Evolutionary conservation across 1,139 yeast genomes (phyloP).

Genomic region (Keqinozyma sinolaborantium): DNA sequence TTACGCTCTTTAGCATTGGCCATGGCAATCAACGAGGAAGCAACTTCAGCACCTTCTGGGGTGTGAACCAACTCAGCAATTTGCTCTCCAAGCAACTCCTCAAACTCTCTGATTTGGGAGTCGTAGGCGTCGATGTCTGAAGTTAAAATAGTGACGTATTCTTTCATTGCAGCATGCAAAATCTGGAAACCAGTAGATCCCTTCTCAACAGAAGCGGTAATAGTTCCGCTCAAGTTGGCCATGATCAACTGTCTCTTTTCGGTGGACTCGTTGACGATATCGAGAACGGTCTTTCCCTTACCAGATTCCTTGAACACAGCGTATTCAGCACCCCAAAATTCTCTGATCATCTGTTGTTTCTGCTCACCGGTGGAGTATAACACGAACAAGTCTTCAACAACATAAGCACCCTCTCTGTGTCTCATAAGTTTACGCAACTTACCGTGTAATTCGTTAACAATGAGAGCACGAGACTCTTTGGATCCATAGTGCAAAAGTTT

Average conservation of each 20-base stretch:
- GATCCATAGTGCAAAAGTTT: conserved; percentile 91
- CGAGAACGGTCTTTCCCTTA: conserved; percentile 58
- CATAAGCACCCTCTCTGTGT: conserved; percentile 99
- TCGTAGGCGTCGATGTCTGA: conserved; percentile 42
- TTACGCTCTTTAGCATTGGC: conserved; percentile 95
- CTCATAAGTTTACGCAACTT: conserved; percentile 88
- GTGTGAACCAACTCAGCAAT: conserved; percentile 95
- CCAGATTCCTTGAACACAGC: conserved; percentile 85
- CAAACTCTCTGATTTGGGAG: conserved; percentile 71
- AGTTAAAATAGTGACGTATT: conserved; percentile 70
- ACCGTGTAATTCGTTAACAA: conserved; percentile 86
- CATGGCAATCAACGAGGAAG: conserved; percentile 70
- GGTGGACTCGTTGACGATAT: conserved; percentile 64
- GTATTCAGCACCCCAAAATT: conserved; percentile 96
- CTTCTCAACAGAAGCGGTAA: conserved; percentile 87
- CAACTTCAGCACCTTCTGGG: conserved; percentile 90
- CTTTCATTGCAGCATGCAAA: conserved; percentile 94
- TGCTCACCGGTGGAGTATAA: conserved; percentile 83
- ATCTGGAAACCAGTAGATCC: conserved; percentile 97
- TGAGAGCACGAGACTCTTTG: conserved; percentile 68
- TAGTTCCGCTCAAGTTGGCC: conserved; percentile 75
- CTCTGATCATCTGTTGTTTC: conserved; percentile 86
- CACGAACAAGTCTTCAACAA: conserved; percentile 88
- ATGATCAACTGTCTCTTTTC: conserved; percentile 81
- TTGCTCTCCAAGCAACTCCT: conserved; percentile 82